Evolutionary conservation across 192 early-diverging fungal species (phyloP).

Genomic region (Entomortierella beljakovae): DNA sequence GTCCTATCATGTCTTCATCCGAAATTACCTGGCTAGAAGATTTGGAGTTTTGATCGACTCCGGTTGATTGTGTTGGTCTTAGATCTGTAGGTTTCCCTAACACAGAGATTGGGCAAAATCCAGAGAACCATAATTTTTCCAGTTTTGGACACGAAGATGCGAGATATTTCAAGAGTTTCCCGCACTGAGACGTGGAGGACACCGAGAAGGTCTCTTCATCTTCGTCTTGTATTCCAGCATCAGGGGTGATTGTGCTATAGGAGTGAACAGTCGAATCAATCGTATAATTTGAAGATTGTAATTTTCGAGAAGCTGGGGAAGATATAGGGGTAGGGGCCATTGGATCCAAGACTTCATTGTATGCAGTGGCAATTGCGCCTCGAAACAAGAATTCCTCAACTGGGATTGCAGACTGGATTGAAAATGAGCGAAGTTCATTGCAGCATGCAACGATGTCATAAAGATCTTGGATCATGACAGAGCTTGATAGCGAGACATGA

Average conservation of each 20-base stretch:
- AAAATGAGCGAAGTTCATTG: conserved; percentile 36
- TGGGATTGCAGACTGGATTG: conserved; percentile 31
- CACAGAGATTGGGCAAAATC: conserved; percentile 44
- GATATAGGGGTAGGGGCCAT: background rate
- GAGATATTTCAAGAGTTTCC: conserved; percentile 15
- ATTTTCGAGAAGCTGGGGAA: background rate
- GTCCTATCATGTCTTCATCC: background rate
- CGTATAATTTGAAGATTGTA: background rate
- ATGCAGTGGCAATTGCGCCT: conserved; percentile 20
- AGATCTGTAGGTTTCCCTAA: conserved; percentile 43
- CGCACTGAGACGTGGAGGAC: conserved; percentile 20
- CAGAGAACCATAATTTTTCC: conserved; percentile 36
- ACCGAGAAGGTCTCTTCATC: conserved; percentile 43
- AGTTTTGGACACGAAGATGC: conserved; percentile 41
- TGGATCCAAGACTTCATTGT: conserved; percentile 21
- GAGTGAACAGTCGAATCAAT: background rate
- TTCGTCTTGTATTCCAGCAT: conserved; percentile 15
- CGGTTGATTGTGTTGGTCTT: conserved; percentile 3
- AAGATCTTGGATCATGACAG: conserved; percentile 40
- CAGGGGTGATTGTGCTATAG: conserved; percentile 13
- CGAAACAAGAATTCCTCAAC: conserved; percentile 32
- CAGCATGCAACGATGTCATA: conserved; percentile 44
- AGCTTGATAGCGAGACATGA: conserved; percentile 32
- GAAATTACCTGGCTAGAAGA: background rate
- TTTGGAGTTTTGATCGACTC: too few species aligned